These are phyloP conservation scores for Tothia fuscella DNA, from an alignment of 2,329 filamentous ascomycete species.

Conservation along the genomic window DNA sequence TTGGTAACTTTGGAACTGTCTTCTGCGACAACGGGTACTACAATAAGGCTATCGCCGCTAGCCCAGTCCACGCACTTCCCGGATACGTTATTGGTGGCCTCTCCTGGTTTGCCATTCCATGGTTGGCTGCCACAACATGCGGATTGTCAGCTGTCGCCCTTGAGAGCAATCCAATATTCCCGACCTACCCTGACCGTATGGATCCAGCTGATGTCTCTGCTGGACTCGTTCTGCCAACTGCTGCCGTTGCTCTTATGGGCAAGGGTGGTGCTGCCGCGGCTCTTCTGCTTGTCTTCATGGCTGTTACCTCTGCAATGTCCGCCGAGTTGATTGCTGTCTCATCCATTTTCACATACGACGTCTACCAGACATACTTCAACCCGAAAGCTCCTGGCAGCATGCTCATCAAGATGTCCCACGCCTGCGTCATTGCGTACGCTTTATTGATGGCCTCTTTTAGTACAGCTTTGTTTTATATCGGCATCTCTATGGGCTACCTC, in stretches of 20 bases:
- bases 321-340: slow-evolving; percentile 79
- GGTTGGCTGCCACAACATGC: slow-evolving; percentile 80
- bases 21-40: slow-evolving; percentile 82
- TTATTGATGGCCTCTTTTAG: slow-evolving; percentile 67
- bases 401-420: slow-evolving; percentile 70
- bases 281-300: slow-evolving; percentile 77
- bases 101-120: slow-evolving; percentile 81
- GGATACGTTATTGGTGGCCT: slow-evolving; percentile 81
- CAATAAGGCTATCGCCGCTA: slow-evolving; percentile 86
- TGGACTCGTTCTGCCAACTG: slow-evolving; percentile 74
- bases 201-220: slow-evolving; percentile 61
- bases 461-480: slow-evolving; percentile 50
- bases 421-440: slow-evolving; percentile 61
- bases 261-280: slow-evolving; percentile 69
- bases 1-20: slow-evolving; percentile 73
- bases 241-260: slow-evolving; percentile 71
- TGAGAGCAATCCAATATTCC: slow-evolving; percentile 60
- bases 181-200: slow-evolving; percentile 63
- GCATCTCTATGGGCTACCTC: slow-evolving; percentile 78
- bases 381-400: slow-evolving; percentile 61
- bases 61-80: slow-evolving; percentile 72
- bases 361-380: slow-evolving; percentile 80
- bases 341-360: slow-evolving; percentile 78
- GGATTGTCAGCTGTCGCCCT: slow-evolving; percentile 71
- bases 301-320: slow-evolving; percentile 73